Evolutionary conservation across 306 rosid species (phyloP), one percentile per base, ranked within the genome.

Genomic region (Medicago ruthenica): DNA sequence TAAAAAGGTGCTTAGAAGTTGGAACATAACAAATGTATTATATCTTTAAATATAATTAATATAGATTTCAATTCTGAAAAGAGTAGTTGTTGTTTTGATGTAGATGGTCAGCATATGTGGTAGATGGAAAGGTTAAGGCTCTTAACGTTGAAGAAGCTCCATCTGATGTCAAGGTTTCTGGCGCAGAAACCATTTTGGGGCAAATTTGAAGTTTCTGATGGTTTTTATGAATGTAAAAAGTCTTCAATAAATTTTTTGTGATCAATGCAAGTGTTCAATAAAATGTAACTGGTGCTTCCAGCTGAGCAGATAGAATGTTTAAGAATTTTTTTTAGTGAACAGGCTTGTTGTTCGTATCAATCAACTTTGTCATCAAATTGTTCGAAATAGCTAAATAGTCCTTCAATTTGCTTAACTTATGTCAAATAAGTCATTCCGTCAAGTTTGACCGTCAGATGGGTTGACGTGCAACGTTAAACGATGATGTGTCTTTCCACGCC

Each of bases 81-180:
- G 48, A 59, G 20, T 78, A 62, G 70, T 9, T 48, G 42, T 20
- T 45, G 21, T 76, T 78, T 39, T 78, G 6, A 7, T 89, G 83
- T 74, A 95, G 97, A 86, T 95, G 98, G 98, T 95, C 98, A 6
- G 97, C 98, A 13, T 95, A 83, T 58, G 96, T 95, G 67, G 95
- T 86, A 13, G 98, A 92, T 73, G 97, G 98, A 60, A 89, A 81
- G 76, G 82, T 95, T 24, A 90, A 87, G 84, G 75, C 77, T 80
- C 85, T 92, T 27, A 95, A 95, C 71, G 78, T 92, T n/a, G 98
- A 92, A 93, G 92, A 90, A 86, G 91, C 81, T 82, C 97, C 98
- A 53, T 92, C 98, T 53, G 98, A 95, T 81, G 89, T 92, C 82
- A 95, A 95, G 85, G 97, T 90, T 81, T 90, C 98, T 69, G 92